These are phyloP conservation scores for Russula sp. DNA, from an alignment of 768 basidiomycete genomes.

Conservation along the genomic window DNA sequence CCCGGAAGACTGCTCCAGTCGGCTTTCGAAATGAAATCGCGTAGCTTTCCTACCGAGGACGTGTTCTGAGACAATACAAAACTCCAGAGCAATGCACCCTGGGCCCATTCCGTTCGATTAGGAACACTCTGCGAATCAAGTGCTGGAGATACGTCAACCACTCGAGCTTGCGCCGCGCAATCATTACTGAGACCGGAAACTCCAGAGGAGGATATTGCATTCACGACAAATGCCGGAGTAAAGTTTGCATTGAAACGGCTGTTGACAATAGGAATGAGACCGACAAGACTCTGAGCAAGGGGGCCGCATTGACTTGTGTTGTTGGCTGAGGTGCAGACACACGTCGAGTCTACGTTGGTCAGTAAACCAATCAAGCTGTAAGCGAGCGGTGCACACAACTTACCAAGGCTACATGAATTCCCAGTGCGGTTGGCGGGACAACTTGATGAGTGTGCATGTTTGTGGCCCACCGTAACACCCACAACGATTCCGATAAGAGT, in stretches of 20 bases:
- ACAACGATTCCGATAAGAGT: slow-evolving; percentile 36
- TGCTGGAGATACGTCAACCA: slow-evolving; percentile 47
- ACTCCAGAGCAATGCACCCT: slow-evolving; percentile 54
- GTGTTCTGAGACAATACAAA: slow-evolving; percentile 44
- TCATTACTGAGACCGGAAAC: slow-evolving; percentile 36
- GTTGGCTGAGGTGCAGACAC: slow-evolving; percentile 45
- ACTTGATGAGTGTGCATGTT: slow-evolving; percentile 20
- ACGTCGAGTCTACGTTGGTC: slow-evolving; percentile 47
- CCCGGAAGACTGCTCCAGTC: slow-evolving; percentile 39
- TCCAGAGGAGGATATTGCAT: slow-evolving; percentile 44
- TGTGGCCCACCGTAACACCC: slow-evolving; percentile 36
- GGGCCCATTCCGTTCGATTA: slow-evolving; percentile 51
- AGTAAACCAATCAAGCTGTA: slow-evolving; percentile 1
- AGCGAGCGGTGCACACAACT: slow-evolving; percentile 22
- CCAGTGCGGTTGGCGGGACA: slow-evolving; percentile 44
- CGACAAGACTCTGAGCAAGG: slow-evolving; percentile 45
- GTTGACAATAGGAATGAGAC: slow-evolving; percentile 45
- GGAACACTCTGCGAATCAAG: slow-evolving; percentile 35
- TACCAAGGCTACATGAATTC: slow-evolving; percentile 48
- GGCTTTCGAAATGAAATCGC: slow-evolving; percentile 40
- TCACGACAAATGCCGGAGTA: slow-evolving; percentile 37
- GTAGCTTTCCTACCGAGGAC: slow-evolving; percentile 33
- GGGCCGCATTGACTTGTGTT: slow-evolving; percentile 38
- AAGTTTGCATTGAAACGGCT: slow-evolving; percentile 40
- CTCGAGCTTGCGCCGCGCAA: slow-evolving; percentile 46